phyloP scores from a whole-genome alignment of 2,329 filamentous ascomycete genomes.

The Pseudogymnoascus sp. region DNA sequence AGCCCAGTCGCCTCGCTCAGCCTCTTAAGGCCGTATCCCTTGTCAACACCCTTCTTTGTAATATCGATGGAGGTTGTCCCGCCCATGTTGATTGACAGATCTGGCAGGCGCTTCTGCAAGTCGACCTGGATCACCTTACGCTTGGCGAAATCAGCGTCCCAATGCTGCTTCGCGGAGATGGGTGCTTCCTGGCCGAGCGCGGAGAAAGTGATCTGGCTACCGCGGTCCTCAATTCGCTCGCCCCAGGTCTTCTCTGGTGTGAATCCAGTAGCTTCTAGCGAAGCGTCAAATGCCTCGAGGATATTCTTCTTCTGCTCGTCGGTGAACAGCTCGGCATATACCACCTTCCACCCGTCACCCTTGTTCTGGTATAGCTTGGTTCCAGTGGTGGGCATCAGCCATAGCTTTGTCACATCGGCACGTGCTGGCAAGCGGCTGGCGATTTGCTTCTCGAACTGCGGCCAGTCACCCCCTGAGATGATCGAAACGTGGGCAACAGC shows the following conservation, averaged over 20 bases:
- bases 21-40: constrained; percentile 19
- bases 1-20: constrained; percentile 18
- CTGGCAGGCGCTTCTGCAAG: constrained; percentile 28
- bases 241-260: constrained; percentile 33
- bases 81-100: constrained; percentile 34
- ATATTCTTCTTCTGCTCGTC: constrained; percentile 25
- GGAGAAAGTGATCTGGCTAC: constrained; percentile 35
- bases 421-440: constrained; percentile 29
- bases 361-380: constrained; percentile 33
- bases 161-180: constrained; percentile 29
- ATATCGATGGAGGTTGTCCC: constrained; percentile 34
- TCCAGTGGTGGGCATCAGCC: constrained; percentile 36
- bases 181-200: constrained; percentile 34
- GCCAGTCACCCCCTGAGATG: constrained; percentile 36
- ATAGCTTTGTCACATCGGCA: constrained; percentile 31
- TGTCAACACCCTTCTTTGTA: constrained; percentile 33
- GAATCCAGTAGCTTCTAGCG: constrained; percentile 31
- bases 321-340: constrained; percentile 33
- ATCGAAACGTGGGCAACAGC: constrained; percentile 32
- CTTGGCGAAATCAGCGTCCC: constrained; percentile 34
- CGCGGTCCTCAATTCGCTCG: constrained; percentile 33
- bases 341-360: constrained; percentile 24
- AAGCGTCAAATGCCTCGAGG: constrained; percentile 28
- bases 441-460: constrained; percentile 34
- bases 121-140: constrained; percentile 32